Base-by-base conservation (phyloP, 1,284 basidiomycete genomes). In the Cryptococcus sp. region DNA sequence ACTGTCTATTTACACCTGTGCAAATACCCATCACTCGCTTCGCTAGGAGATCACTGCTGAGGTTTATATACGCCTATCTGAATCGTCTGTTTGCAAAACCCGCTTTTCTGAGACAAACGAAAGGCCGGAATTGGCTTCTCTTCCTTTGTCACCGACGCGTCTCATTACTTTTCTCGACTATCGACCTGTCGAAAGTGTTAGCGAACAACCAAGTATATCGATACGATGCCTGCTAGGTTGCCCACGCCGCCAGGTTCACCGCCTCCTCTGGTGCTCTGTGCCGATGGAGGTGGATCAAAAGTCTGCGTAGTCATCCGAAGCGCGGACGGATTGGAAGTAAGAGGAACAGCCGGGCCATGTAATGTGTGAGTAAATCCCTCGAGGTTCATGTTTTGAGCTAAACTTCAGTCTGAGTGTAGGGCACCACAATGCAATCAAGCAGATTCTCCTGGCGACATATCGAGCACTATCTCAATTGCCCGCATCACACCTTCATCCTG, bases 211-310 rank as follows among this genome's bases (percentile, higher is more conserved):
- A n/a, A n/a, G n/a, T n/a, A n/a, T n/a, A n/a, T n/a, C n/a, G n/a
- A n/a, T n/a, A 19, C 24, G 16, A 50, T 46, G 46, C 40, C 43
- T n/a, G 25, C 52, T 28, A 45, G 50, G 19, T 42, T 52, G 32
- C 51, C 49, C 40, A 55, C 56, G 1, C 55, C 56, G 10, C 50
- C 50, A 18, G 49, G 28, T 37, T 18, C 21, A 39, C 46, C 49
- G 10, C 62, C 63, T 4, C 52, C 51, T 18, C 58, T 72, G 28
- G 61, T 70, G 34, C 59, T 64, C 46, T 58, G 56, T 42, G 56
- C 56, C 3, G 70, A 72, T 55, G 69, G 69, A 34, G 70, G 70
- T 21, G 70, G 70, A 31, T 66, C 64, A 21, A 72, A 72, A 51
- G 65, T 72, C 39, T 61, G 55, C 43, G 67, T 72, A 25, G 66